phyloP scores from a whole-genome alignment of 139 green algal species.

The Volvox reticuliferus region DNA sequence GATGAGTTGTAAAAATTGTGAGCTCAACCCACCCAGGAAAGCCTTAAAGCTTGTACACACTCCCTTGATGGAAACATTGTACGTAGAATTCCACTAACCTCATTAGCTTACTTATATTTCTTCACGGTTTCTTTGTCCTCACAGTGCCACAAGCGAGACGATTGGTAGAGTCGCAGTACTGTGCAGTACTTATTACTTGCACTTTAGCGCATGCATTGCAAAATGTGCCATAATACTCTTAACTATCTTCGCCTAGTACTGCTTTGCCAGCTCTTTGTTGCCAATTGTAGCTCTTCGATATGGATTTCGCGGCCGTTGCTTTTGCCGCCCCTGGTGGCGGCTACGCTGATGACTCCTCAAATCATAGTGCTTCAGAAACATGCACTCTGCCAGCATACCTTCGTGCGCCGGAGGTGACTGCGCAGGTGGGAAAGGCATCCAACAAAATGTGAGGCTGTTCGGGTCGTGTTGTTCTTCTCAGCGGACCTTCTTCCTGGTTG shows the following conservation, averaged over 20 bases:
- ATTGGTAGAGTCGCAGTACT: no score
- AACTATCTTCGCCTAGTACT: not conserved
- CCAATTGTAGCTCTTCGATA: not conserved
- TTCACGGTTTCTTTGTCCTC: no score
- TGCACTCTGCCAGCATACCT: slow-evolving; percentile 30
- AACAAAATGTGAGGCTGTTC: no score
- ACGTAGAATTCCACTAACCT: no score
- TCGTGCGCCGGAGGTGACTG: slow-evolving; percentile 38
- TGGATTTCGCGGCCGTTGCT: slow-evolving; percentile 3
- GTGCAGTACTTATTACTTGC: no score
- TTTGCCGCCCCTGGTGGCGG: not conserved
- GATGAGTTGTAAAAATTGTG: not conserved
- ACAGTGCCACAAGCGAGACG: no score
- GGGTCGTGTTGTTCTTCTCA: not conserved
- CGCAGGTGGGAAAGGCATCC: slow-evolving; percentile 1
- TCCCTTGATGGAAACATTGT: no score
- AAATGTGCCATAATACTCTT: no score
- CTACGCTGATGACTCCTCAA: slow-evolving; percentile 21
- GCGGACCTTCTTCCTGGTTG: not conserved
- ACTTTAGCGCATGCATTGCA: no score
- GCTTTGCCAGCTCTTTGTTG: not conserved
- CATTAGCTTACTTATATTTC: no score
- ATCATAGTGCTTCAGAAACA: slow-evolving; percentile 32
- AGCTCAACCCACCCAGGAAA: not conserved
- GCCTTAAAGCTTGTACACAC: no score